phyloP scores from a whole-genome alignment of 1,284 basidiomycete species.

The Pterulicium gracile region DNA sequence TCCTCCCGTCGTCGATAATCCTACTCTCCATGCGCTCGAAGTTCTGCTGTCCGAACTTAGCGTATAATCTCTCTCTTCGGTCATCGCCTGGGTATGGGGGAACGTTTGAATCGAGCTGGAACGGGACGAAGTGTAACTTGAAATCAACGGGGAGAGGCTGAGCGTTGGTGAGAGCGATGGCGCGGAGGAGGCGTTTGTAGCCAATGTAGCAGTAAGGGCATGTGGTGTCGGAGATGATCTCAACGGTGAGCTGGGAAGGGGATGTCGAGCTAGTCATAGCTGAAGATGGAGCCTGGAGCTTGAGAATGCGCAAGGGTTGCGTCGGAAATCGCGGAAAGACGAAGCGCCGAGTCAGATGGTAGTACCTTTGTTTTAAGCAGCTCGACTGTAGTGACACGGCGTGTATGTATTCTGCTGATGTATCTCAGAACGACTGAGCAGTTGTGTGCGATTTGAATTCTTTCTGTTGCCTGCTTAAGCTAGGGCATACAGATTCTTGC shows the following conservation, averaged over 20 bases:
- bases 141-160: background rate
- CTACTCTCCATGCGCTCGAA: constrained; percentile 1
- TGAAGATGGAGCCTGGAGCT: no score
- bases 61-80: background rate
- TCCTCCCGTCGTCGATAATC: background rate
- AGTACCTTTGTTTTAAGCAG: no score
- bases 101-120: constrained; percentile 2
- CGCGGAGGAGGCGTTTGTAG: background rate
- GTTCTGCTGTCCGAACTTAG: background rate
- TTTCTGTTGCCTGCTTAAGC: no score
- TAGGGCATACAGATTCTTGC: no score
- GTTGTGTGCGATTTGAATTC: no score
- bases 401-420: no score
- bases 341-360: no score
- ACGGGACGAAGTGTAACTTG: background rate
- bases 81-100: background rate
- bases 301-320: no score
- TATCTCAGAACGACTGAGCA: no score
- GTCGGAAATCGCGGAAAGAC: no score
- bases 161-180: background rate
- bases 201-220: constrained; percentile 1
- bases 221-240: background rate
- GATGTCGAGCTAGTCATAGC: no score
- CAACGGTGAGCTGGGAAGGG: background rate
- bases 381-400: no score